A percentile compares a stretch with the other conserved stretches of the same genome.
Evolutionary conservation across 768 basidiomycete species (phyloP).

Genomic region (Gloeopeniophorella convolvens): DNA sequence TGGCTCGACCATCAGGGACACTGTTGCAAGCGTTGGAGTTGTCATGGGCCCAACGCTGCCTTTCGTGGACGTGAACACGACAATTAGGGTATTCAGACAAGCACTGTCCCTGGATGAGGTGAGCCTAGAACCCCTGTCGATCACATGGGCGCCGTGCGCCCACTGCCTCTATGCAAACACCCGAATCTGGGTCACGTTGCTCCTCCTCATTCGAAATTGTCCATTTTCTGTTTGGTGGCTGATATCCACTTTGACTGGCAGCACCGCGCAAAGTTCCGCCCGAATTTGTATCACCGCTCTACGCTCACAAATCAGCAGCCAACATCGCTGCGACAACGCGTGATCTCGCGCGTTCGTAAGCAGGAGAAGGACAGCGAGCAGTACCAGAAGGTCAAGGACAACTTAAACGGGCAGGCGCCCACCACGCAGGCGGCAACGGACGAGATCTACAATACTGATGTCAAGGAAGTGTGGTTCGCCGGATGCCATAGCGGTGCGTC

Average conservation of each 20-base stretch:
- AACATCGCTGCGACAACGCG: background rate
- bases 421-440: background rate
- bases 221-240: background rate
- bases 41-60: conserved; percentile 56
- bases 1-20: conserved; percentile 47
- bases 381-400: background rate
- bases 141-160: background rate
- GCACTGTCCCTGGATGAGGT: conserved; percentile 77
- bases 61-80: conserved; percentile 55
- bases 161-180: background rate
- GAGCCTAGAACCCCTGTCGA: conserved; percentile 12
- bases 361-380: background rate
- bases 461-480: conserved; percentile 19
- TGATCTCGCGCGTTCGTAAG: background rate
- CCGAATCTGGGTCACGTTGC: background rate
- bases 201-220: background rate
- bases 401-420: background rate
- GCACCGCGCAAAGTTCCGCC: conserved; percentile 61
- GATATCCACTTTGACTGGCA: conserved; percentile 23
- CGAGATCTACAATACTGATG: conserved; percentile 2
- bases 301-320: conserved; percentile 24
- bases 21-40: conserved; percentile 69
- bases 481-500: conserved; percentile 19
- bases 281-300: conserved; percentile 53
- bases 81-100: conserved; percentile 68